A percentile compares a stretch with the other conserved stretches of the same genome.
These are phyloP conservation scores for Globisporangium radiosum DNA, from an alignment of 352 stramenopile species.

Conservation along the genomic window DNA sequence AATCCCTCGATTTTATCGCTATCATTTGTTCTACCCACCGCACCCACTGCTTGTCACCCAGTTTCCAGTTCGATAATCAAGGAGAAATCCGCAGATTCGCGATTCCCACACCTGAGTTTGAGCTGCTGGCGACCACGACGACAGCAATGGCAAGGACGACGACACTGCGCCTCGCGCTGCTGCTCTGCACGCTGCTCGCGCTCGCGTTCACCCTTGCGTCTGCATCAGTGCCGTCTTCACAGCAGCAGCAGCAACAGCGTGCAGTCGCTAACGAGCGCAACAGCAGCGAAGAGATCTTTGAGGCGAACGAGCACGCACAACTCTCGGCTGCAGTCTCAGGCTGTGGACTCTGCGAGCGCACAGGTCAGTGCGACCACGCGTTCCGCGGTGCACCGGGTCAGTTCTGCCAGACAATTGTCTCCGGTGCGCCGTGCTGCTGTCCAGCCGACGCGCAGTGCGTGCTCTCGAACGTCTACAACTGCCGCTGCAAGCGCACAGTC, in stretches of 20 bases:
- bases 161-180: slow-evolving; percentile 10
- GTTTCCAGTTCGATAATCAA: background rate
- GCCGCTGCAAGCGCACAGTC: slow-evolving; percentile 36
- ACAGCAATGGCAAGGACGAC: slow-evolving; percentile 2
- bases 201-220: background rate
- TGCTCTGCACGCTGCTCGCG: slow-evolving; percentile 7
- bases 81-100: background rate
- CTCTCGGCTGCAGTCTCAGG: slow-evolving; percentile 45
- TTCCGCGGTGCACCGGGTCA: slow-evolving; percentile 52
- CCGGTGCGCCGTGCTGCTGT: slow-evolving; percentile 56
- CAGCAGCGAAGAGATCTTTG: slow-evolving; percentile 11
- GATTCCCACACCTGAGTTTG: background rate
- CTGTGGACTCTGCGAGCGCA: slow-evolving; percentile 55
- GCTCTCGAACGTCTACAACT: slow-evolving; percentile 42
- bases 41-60: too few species aligned
- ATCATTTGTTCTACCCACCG: too few species aligned
- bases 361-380: slow-evolving; percentile 50
- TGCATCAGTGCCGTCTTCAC: background rate
- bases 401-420: slow-evolving; percentile 55
- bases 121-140: too few species aligned
- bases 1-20: too few species aligned
- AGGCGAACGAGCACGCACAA: slow-evolving; percentile 26
- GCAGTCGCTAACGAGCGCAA: too few species aligned
- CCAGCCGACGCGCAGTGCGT: slow-evolving; percentile 50
- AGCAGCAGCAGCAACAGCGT: slow-evolving; percentile 3